phyloP scores from a whole-genome alignment of 108 stramenopile species.

The Parietichytrium sp. region DNA sequence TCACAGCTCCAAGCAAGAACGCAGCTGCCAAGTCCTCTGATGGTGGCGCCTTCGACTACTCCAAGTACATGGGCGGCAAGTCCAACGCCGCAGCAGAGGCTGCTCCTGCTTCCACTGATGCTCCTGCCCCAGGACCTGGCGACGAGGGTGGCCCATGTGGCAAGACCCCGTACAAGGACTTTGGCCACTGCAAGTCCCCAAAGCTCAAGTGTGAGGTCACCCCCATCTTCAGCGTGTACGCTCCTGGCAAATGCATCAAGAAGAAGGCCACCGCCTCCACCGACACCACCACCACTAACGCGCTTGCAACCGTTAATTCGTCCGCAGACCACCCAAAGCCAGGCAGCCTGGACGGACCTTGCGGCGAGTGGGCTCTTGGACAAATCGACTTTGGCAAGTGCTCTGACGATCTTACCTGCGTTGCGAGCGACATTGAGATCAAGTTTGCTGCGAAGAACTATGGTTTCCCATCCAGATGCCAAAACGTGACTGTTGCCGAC shows the following conservation, averaged over 20 bases:
- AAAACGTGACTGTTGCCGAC: neutral
- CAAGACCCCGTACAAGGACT: slow-evolving; percentile 30
- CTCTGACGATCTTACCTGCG: slow-evolving; percentile 17
- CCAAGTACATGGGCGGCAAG: slow-evolving; percentile 30
- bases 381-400: slow-evolving; percentile 9
- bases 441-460: neutral
- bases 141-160: neutral
- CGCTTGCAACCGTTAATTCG: neutral
- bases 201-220: neutral
- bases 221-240: neutral
- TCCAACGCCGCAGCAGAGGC: neutral
- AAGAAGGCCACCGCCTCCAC: neutral
- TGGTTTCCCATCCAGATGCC: neutral
- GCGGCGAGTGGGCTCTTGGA: neutral
- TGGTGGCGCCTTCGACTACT: slow-evolving; percentile 34
- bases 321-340: neutral
- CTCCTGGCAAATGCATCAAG: slow-evolving; percentile 22
- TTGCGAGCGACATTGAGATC: neutral
- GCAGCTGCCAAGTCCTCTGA: no score
- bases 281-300: neutral
- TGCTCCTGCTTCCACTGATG: neutral
- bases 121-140: neutral
- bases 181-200: neutral
- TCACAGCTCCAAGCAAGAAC: slow-evolving; percentile 2
- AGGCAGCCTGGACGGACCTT: neutral